Base-by-base conservation (phyloP, 2,329 filamentous ascomycete species). In the Aspergillus ochraceus region DNA sequence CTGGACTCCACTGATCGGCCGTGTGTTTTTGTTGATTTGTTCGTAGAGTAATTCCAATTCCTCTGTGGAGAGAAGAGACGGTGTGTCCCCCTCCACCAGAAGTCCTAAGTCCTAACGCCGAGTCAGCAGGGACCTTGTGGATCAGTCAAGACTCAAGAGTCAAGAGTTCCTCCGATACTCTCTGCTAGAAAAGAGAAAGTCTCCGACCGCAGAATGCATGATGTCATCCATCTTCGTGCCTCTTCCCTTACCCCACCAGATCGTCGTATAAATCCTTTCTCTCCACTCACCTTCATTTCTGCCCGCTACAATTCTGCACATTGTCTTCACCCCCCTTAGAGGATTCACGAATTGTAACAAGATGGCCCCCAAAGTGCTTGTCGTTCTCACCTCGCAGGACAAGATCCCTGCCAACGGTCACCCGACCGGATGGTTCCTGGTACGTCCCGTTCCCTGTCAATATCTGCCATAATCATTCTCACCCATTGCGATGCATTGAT, bases 391-490 rank as follows among this genome's bases (percentile, higher is more conserved):
- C 64, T 91, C 88, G 61, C 81, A 84, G 72, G 73, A 75, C 64
- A 74, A 77, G 61, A 74, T 83, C 54, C 77, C 77, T 54, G 68
- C 71, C 66, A 74, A 71, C 49, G 73, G 74, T 63, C 74, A 77
- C 57, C 82, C 83, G 10, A 90, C 88, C 0, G 89, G 89, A 64
- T 91, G 89, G 89, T 91, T 86, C 71, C 78, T 91, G 68, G 86
- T 88, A 78, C 52, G 68, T 46, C 24, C 36, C 36, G 14, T 32
- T 30, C 11, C 20, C 32, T 9, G 45, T 12, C 26, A 14, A 50
- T 30, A 51, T 20, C 29, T 45, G 55, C 53, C 60, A 46, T 32
- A 29, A 0, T 17, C 11, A 17, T 17, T n/a, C 42, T 57, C 42
- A 29, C 45, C 26, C 11, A 42, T 47, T n/a, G 14, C 36, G 10